These are phyloP conservation scores for Neonectria faginata DNA, from an alignment of 2,329 filamentous ascomycete species.

Conservation along the genomic window DNA sequence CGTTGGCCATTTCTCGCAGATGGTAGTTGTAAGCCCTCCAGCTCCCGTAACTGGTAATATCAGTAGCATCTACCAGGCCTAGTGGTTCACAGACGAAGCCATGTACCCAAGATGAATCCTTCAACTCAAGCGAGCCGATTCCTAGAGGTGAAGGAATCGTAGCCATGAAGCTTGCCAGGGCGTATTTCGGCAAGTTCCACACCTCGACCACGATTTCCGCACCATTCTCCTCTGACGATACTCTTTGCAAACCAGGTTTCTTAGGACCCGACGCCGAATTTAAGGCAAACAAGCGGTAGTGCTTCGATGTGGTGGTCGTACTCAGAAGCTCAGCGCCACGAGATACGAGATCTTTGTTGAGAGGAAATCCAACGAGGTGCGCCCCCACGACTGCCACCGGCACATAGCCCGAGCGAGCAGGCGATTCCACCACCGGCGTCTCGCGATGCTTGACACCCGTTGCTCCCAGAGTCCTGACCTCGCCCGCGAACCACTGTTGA, in stretches of 20 bases:
- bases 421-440: neutral
- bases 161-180: slow-evolving; percentile 48
- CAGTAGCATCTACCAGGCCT: slow-evolving; percentile 46
- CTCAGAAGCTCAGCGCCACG: slow-evolving; percentile 44
- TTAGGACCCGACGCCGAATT: slow-evolving; percentile 31
- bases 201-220: slow-evolving; percentile 50
- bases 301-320: slow-evolving; percentile 45
- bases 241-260: slow-evolving; percentile 51
- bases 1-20: neutral
- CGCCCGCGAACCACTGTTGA: slow-evolving; percentile 44
- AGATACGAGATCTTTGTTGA: slow-evolving; percentile 50
- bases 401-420: slow-evolving; percentile 8
- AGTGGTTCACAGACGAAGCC: slow-evolving; percentile 54
- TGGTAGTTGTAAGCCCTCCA: slow-evolving; percentile 47
- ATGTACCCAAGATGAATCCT: slow-evolving; percentile 49
- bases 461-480: slow-evolving; percentile 44
- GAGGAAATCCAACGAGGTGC: slow-evolving; percentile 50
- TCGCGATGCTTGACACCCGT: slow-evolving; percentile 37
- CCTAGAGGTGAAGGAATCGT: slow-evolving; percentile 51
- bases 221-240: slow-evolving; percentile 36
- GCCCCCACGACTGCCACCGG: slow-evolving; percentile 52
- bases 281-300: slow-evolving; percentile 49
- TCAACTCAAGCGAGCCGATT: slow-evolving; percentile 52
- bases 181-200: slow-evolving; percentile 48
- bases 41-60: slow-evolving; percentile 49